A percentile compares a stretch with the other conserved stretches of the same genome.
phyloP scores from a whole-genome alignment of 495 filamentous ascomycete genomes.

The Hypomontagnella monticulosa region DNA sequence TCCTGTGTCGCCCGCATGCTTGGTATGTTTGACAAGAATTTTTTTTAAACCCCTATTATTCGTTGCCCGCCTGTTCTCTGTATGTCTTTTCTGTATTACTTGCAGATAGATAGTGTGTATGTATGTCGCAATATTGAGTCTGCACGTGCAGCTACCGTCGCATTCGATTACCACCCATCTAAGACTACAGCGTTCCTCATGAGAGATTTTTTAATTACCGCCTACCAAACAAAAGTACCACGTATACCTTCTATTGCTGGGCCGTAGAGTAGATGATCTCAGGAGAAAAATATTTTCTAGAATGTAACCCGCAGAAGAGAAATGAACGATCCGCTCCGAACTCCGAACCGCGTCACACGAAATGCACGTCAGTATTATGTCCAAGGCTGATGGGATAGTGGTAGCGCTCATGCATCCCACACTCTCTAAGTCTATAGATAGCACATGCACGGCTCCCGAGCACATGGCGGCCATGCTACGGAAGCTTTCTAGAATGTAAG shows the following conservation, averaged over 20 bases:
- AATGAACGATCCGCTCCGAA: not conserved
- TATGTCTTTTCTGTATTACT: slow-evolving; percentile 6
- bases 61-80: slow-evolving; percentile 10
- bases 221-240: slow-evolving; percentile 2
- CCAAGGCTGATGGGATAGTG: slow-evolving; percentile 17
- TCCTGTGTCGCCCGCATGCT: no score
- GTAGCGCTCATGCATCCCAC: slow-evolving; percentile 16
- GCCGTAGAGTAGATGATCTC: not conserved
- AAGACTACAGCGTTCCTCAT: not conserved
- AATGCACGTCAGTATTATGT: slow-evolving; percentile 27
- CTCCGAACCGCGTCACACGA: slow-evolving; percentile 5
- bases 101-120: not conserved
- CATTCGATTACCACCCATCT: slow-evolving; percentile 47
- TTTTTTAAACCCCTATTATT: not conserved
- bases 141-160: slow-evolving; percentile 31
- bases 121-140: slow-evolving; percentile 30
- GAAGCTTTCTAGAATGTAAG: slow-evolving; percentile 42
- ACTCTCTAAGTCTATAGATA: not conserved
- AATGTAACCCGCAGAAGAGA: not conserved
- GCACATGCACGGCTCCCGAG: slow-evolving; percentile 30
- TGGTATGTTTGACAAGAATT: no score
- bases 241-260: slow-evolving; percentile 3
- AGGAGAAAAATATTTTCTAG: not conserved
- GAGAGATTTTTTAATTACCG: slow-evolving; percentile 21
- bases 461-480: slow-evolving; percentile 32